phyloP scores from a whole-genome alignment of 176 grass and related monocot species.

The Chloris gayana region DNA sequence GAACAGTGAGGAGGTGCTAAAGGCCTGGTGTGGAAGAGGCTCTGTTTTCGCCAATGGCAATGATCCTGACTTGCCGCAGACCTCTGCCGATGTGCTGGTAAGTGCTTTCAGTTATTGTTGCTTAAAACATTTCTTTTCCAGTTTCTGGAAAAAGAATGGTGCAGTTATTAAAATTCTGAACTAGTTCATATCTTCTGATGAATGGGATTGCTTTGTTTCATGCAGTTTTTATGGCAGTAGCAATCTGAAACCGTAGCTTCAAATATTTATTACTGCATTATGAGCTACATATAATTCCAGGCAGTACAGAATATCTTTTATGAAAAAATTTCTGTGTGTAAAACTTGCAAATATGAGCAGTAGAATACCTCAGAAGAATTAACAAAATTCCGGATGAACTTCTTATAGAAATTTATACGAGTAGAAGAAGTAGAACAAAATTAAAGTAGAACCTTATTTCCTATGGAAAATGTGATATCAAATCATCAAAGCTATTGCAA shows the following conservation, averaged over 20 bases:
- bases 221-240: neutral
- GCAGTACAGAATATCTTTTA: neutral
- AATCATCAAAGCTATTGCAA: neutral
- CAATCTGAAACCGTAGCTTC: neutral
- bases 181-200: neutral
- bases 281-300: neutral
- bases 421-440: neutral
- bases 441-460: neutral
- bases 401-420: neutral
- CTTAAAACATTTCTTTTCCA: neutral
- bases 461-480: neutral
- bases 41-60: constrained; percentile 51
- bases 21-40: constrained; percentile 64
- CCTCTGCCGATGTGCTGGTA: constrained; percentile 63
- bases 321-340: neutral
- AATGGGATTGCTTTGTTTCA: neutral
- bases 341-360: neutral
- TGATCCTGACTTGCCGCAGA: constrained; percentile 39
- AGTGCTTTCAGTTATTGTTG: constrained; percentile 14
- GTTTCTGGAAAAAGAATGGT: neutral
- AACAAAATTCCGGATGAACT: neutral
- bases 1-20: constrained; percentile 70
- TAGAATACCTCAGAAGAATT: neutral
- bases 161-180: neutral
- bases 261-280: constrained; percentile 3